Evolutionary conservation across 257 asterid species (phyloP).

Genomic region (Petunia axillaris): DNA sequence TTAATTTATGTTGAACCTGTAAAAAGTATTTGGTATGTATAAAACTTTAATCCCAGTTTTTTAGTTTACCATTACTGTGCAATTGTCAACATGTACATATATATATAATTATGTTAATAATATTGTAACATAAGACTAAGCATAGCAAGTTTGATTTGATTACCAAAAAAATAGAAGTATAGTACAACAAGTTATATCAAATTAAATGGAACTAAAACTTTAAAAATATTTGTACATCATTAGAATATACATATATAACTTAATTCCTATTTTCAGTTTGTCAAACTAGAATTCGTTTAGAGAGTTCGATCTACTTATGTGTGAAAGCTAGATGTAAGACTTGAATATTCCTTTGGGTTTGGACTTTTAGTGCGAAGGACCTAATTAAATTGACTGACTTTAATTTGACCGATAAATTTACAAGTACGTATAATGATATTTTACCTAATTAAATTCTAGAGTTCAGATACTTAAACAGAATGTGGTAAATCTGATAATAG

Average conservation of each 20-base stretch:
- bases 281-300: neutral
- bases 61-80: no score
- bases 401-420: neutral
- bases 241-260: no score
- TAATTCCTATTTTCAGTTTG: neutral
- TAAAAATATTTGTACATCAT: no score
- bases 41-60: no score
- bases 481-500: neutral
- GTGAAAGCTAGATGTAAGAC: neutral
- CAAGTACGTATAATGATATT: neutral
- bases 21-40: no score
- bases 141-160: no score
- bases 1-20: no score
- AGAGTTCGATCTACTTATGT: neutral
- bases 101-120: no score
- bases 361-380: neutral
- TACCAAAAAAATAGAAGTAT: no score
- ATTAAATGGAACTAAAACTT: neutral
- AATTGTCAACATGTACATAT: no score
- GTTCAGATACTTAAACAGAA: neutral
- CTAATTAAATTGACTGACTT: neutral
- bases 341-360: neutral
- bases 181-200: neutral
- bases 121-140: no score
- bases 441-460: neutral